phyloP scores from a whole-genome alignment of 1,284 basidiomycete species.

The Cronartium quercuum region DNA sequence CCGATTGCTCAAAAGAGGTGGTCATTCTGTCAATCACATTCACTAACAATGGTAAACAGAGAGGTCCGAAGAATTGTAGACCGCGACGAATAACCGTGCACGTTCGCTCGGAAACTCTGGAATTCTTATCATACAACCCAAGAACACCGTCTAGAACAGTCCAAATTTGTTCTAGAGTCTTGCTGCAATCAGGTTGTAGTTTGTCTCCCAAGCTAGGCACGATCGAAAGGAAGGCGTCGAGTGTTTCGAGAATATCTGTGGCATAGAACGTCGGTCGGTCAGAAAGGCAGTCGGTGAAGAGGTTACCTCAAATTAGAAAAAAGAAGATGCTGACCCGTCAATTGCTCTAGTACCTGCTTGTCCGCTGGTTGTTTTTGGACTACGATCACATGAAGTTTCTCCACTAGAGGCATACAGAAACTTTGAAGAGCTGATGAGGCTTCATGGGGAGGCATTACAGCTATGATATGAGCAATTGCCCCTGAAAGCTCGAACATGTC shows the following conservation, averaged over 20 bases:
- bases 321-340: slow-evolving; percentile 57
- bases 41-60: slow-evolving; percentile 64
- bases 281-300: slow-evolving; percentile 40
- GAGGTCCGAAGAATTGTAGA: slow-evolving; percentile 68
- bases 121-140: slow-evolving; percentile 68
- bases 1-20: slow-evolving; percentile 69
- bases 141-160: slow-evolving; percentile 73
- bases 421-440: slow-evolving; percentile 75
- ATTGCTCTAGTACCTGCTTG: slow-evolving; percentile 60
- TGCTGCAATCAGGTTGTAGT: slow-evolving; percentile 70
- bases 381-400: slow-evolving; percentile 51
- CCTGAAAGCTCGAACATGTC: slow-evolving; percentile 88
- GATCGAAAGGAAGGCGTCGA: slow-evolving; percentile 77
- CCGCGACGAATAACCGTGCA: slow-evolving; percentile 83
- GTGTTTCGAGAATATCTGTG: slow-evolving; percentile 73
- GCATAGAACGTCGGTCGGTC: neutral
- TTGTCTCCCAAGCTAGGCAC: slow-evolving; percentile 55
- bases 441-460: slow-evolving; percentile 77
- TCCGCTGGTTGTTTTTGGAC: slow-evolving; percentile 51
- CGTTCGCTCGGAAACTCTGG: slow-evolving; percentile 73
- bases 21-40: slow-evolving; percentile 70
- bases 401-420: slow-evolving; percentile 62
- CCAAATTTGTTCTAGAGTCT: slow-evolving; percentile 76
- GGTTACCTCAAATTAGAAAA: slow-evolving; percentile 34
- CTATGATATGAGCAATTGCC: slow-evolving; percentile 90